These are phyloP conservation scores for Cavenderia fasciculata DNA, from an alignment of 78 protist species.

Conservation along the genomic window DNA sequence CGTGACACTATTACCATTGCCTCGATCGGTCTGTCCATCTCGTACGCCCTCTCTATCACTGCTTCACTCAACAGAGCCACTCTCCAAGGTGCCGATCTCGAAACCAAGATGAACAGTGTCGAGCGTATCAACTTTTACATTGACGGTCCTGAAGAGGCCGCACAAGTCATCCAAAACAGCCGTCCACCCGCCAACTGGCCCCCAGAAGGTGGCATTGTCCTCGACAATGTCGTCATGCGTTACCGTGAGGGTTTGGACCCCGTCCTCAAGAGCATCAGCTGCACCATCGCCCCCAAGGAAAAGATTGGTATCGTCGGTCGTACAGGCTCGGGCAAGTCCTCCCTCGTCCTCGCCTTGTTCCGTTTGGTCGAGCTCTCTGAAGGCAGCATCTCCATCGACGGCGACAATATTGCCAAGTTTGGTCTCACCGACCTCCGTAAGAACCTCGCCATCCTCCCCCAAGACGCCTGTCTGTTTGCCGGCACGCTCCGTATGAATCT, in stretches of 20 bases:
- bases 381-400: conserved; percentile 74
- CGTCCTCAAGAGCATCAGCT: conserved; percentile 72
- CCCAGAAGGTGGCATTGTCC: conserved; percentile 30
- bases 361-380: conserved; percentile 75
- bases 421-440: conserved; percentile 85
- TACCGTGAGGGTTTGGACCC: conserved; percentile 90
- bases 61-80: conserved; percentile 3
- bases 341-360: conserved; percentile 75
- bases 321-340: conserved; percentile 91
- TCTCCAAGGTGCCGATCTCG: conserved; percentile 62
- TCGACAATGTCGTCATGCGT: conserved; percentile 64
- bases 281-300: conserved; percentile 77
- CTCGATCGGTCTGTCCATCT: conserved; percentile 70
- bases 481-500: conserved; percentile 86
- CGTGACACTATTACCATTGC: conserved; percentile 31
- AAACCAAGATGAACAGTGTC: conserved; percentile 71
- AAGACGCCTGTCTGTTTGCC: conserved; percentile 91
- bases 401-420: conserved; percentile 79
- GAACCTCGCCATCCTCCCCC: conserved; percentile 91
- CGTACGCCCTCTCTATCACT: conserved; percentile 71
- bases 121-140: conserved; percentile 73
- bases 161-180: conserved; percentile 3
- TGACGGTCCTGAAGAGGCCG: conserved; percentile 36
- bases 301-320: conserved; percentile 95
- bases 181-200: conserved; percentile 68